Evolutionary conservation across 148 eudicot genomes (phyloP).

Genomic region (Vaccinium macrocarpon): DNA sequence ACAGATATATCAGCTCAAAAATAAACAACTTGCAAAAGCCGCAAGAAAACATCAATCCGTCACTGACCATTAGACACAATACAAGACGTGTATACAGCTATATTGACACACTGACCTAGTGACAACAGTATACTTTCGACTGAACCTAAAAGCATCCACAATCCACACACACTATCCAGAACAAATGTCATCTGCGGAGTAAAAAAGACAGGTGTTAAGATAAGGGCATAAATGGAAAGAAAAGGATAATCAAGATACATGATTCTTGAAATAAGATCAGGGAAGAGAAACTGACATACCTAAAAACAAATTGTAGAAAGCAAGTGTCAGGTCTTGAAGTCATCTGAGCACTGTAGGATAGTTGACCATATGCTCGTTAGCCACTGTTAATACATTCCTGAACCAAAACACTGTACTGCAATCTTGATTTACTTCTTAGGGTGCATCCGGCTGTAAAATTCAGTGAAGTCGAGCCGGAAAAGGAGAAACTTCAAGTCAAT

Average conservation of each 20-base stretch:
- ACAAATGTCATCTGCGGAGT: slow-evolving; percentile 25
- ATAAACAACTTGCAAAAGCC: slow-evolving; percentile 24
- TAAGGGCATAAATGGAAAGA: not conserved
- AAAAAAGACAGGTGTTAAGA: not conserved
- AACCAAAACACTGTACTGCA: not conserved
- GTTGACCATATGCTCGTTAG: not conserved
- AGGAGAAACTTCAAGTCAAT: slow-evolving; percentile 90
- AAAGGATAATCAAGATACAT: not conserved
- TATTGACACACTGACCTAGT: slow-evolving; percentile 20
- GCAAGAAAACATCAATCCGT: slow-evolving; percentile 11
- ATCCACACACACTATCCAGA: slow-evolving; percentile 15
- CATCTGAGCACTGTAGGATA: slow-evolving; percentile 15
- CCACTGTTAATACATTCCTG: slow-evolving; percentile 12
- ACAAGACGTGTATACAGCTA: slow-evolving; percentile 20
- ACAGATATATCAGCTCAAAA: slow-evolving; percentile 30
- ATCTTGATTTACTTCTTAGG: slow-evolving; percentile 27
- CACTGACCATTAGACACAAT: slow-evolving; percentile 21
- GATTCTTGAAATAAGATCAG: not conserved
- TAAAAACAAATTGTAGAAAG: slow-evolving; percentile 15
- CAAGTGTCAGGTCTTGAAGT: slow-evolving; percentile 16
- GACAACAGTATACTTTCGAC: slow-evolving; percentile 28
- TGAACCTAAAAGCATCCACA: slow-evolving; percentile 21
- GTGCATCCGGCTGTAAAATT: slow-evolving; percentile 68
- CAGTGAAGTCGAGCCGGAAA: slow-evolving; percentile 92
- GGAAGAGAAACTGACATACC: slow-evolving; percentile 12